These are phyloP conservation scores for Cavenderia fasciculata DNA, from an alignment of 78 protist species.

Conservation along the genomic window DNA sequence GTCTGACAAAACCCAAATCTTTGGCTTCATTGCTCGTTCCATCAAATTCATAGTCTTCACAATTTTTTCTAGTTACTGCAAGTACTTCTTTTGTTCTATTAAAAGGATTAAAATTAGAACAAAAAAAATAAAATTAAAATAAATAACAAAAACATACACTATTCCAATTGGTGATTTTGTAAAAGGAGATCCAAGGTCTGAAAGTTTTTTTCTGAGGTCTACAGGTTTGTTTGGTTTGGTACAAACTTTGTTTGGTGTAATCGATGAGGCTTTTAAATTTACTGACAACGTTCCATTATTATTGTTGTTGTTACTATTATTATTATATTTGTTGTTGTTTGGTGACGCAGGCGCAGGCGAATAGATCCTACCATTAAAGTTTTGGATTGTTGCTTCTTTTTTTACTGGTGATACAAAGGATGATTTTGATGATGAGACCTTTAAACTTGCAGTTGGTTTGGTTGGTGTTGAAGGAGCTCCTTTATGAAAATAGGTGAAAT, in stretches of 20 bases:
- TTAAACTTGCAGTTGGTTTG: no score
- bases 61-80: conserved; percentile 23
- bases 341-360: background rate
- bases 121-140: background rate
- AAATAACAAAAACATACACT: background rate
- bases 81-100: background rate
- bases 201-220: background rate
- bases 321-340: background rate
- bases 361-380: no score
- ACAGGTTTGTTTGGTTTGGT: no score
- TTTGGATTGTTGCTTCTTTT: no score
- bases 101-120: background rate
- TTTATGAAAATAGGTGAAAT: no score
- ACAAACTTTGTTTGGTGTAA: background rate
- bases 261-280: background rate
- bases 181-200: conserved; percentile 60
- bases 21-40: background rate
- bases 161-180: background rate
- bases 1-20: background rate
- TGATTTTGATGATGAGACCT: no score
- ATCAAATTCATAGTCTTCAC: conserved; percentile 39
- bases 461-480: no score
- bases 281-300: background rate
- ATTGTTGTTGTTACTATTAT: background rate
- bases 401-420: no score